phyloP scores from a whole-genome alignment of 176 grass and related monocot species.

The Rhynchospora breviuscula region DNA sequence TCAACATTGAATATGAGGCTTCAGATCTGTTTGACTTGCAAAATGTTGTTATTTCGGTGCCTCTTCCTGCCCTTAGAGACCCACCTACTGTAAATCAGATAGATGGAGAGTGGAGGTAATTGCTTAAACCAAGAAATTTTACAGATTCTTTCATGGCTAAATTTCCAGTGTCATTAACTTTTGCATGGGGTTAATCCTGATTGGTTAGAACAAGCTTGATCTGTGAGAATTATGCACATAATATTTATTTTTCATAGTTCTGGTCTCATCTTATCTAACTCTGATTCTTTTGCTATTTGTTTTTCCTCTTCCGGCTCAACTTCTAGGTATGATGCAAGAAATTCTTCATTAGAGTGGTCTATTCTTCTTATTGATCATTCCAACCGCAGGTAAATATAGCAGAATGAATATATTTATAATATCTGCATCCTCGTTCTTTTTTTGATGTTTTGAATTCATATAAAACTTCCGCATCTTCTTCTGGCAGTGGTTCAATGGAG shows the following conservation, averaged over 20 bases:
- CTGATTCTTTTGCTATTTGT: constrained; percentile 1
- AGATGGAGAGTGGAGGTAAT: constrained; percentile 90
- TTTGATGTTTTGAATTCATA: not conserved
- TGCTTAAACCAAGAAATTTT: constrained; percentile 10
- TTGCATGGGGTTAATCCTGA: not conserved
- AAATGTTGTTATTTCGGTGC: constrained; percentile 74
- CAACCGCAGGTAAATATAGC: constrained; percentile 53
- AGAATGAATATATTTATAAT: not conserved
- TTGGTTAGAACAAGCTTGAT: not conserved
- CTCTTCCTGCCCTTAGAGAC: constrained; percentile 66
- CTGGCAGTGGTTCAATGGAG: constrained; percentile 77
- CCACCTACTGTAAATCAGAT: constrained; percentile 66
- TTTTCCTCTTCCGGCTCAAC: constrained; percentile 7
- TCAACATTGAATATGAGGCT: constrained; percentile 88
- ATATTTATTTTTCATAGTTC: not conserved
- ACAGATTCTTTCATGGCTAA: not conserved
- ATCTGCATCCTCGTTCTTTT: not conserved
- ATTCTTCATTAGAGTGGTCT: constrained; percentile 70
- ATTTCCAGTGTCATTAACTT: not conserved
- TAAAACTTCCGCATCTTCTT: not conserved
- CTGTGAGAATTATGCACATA: not conserved
- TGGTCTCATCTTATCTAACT: constrained; percentile 10
- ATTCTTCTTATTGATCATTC: constrained; percentile 83
- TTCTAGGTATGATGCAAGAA: constrained; percentile 76
- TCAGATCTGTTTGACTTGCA: constrained; percentile 76